Evolutionary conservation across 441 rosid species (phyloP).

Genomic region (Geranium incanum): DNA sequence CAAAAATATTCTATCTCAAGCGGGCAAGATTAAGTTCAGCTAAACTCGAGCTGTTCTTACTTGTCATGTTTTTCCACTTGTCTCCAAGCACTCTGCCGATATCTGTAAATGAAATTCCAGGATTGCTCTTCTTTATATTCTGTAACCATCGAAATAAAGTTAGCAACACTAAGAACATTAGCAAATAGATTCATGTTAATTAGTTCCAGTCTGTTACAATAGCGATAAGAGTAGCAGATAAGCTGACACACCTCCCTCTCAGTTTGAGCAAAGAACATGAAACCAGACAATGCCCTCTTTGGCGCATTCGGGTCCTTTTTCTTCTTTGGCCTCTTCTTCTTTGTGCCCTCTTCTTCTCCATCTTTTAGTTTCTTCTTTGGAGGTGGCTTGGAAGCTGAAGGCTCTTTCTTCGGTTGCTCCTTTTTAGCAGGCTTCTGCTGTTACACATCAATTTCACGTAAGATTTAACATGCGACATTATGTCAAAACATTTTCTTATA

Average conservation of each 20-base stretch:
- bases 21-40: background rate
- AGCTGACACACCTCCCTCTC: conserved; percentile 72
- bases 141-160: conserved; percentile 23
- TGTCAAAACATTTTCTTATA: background rate
- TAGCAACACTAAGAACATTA: background rate
- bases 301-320: conserved; percentile 98
- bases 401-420: conserved; percentile 50
- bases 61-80: conserved; percentile 72
- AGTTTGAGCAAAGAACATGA: conserved; percentile 63
- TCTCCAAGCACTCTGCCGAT: conserved; percentile 65
- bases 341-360: conserved; percentile 56
- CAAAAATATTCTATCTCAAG: background rate
- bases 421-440: conserved; percentile 66
- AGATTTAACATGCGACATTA: conserved; percentile 10
- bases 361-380: conserved; percentile 65
- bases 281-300: conserved; percentile 75
- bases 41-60: conserved; percentile 24
- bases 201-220: background rate
- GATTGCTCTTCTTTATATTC: conserved; percentile 69
- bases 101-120: conserved; percentile 65
- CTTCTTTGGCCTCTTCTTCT: conserved; percentile 73
- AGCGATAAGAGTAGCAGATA: background rate
- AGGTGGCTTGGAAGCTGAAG: conserved; percentile 50
- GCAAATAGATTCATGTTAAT: too few species aligned
- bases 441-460: conserved; percentile 1